phyloP scores from a whole-genome alignment of 495 filamentous ascomycete species.

The Aspergillus conjunctus region DNA sequence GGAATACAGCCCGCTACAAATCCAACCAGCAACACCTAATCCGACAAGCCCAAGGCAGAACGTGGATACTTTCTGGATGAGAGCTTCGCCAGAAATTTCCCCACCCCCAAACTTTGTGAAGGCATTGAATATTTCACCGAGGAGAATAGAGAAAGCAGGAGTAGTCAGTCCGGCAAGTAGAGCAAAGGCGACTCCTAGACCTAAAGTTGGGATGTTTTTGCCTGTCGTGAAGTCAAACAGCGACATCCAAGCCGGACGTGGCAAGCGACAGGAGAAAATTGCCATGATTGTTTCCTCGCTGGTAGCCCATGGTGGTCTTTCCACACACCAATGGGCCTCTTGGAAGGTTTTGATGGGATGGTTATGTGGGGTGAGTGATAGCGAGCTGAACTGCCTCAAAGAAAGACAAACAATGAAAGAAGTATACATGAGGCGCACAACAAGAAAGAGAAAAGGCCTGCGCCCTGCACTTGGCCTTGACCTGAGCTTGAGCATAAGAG shows the following conservation, averaged over 20 bases:
- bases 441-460: slow-evolving; percentile 2
- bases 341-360: no score
- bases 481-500: no score
- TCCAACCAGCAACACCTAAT: slow-evolving; percentile 64
- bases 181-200: slow-evolving; percentile 55
- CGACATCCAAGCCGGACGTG: slow-evolving; percentile 43
- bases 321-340: no score
- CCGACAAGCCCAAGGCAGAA: slow-evolving; percentile 60
- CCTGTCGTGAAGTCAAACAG: slow-evolving; percentile 74
- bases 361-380: background rate
- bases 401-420: background rate
- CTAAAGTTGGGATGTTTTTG: slow-evolving; percentile 59
- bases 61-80: slow-evolving; percentile 57
- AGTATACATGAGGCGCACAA: background rate
- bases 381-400: background rate
- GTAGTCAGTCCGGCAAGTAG: slow-evolving; percentile 62
- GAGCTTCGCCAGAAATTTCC: slow-evolving; percentile 44
- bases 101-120: slow-evolving; percentile 68
- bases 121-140: slow-evolving; percentile 74
- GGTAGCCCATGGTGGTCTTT: no score
- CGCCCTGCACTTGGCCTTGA: no score
- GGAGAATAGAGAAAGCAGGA: slow-evolving; percentile 67
- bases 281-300: background rate
- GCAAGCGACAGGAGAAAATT: background rate
- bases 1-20: slow-evolving; percentile 66